Evolutionary conservation across 306 rosid genomes (phyloP), one percentile per base, ranked within the genome.

Genomic region (Abrus pulchellus): DNA sequence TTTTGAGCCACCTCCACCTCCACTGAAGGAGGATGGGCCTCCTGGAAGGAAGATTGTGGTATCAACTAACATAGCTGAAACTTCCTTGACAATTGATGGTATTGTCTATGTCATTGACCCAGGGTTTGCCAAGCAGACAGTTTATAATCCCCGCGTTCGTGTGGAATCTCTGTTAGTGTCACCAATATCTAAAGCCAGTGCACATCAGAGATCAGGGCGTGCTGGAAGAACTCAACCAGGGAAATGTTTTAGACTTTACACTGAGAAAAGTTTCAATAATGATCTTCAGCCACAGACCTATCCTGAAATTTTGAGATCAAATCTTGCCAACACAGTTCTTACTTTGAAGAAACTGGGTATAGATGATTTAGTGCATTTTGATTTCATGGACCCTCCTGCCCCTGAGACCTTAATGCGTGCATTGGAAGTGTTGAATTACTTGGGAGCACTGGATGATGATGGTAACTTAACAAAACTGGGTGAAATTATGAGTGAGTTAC

Each of bases 341-440:
- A 92, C 93, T 44, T 84, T 94, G 90, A 94, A 94, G 85, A 94
- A 94, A 75, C 83, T 94, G 82, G 98, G 98, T 27, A 94, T 94
- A 64, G 98, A 94, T 74, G 98, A 94, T 86, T 80, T 94, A 54
- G 98, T 94, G 82, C 98, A 94, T 89, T 94, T 94, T 80, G 97
- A 94, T 90, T 94, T 94, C 83, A 94, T 94, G 98, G 98, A 94
- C 44, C 98, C 98, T 29, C 98, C 98, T 72, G 98, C 98, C 64
- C 98, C 98, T 0, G 98, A 94, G 93, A 94, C 98, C 61, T 86
- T 94, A 83, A 94, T 94, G 98, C 92, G 98, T 12, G 98, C 98
- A 6, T 85, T 92, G 68, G 98, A 94, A 84, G 97, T 94, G 57
- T 88, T 94, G 90, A 94, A 94, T 84, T 94, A 94, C 89, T 86